Conservation (phyloP, 148 eudicot species). For the Fagopyrum homotropicum region DNA sequence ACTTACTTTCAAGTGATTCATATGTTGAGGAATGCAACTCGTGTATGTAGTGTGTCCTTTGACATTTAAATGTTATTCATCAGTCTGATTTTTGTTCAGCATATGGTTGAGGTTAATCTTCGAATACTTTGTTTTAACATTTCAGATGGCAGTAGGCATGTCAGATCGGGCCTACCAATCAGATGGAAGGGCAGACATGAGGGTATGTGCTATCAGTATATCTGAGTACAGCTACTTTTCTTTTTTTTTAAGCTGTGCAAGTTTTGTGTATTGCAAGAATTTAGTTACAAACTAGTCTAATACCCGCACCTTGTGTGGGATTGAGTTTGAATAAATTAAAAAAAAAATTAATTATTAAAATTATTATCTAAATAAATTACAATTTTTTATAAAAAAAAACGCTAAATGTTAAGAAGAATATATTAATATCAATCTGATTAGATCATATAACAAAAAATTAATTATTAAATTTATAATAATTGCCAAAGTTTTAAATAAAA, state of each 20-base stretch:
- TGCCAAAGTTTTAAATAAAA: too few relatives aligned
- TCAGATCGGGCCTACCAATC: slow-evolving; percentile 65
- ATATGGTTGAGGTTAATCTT: slow-evolving; percentile 1
- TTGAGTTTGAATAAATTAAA: too few relatives aligned
- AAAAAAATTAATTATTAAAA: too few relatives aligned
- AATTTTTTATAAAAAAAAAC: too few relatives aligned
- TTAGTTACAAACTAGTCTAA: not conserved
- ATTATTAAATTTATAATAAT: too few relatives aligned
- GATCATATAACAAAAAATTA: too few relatives aligned
- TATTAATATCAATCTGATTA: too few relatives aligned
- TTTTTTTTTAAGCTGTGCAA: not conserved
- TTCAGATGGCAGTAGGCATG: slow-evolving; percentile 96
- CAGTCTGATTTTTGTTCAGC: not conserved
- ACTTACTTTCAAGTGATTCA: slow-evolving; percentile 99
- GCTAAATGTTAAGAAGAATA: too few relatives aligned
- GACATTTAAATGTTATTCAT: not conserved
- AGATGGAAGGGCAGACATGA: slow-evolving; percentile 77
- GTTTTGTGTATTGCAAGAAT: not conserved
- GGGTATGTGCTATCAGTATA: slow-evolving; percentile 33
- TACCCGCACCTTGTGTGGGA: too few relatives aligned
- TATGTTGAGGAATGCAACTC: slow-evolving; percentile 91
- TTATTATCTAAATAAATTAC: too few relatives aligned
- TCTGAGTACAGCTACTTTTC: not conserved
- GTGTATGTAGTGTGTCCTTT: slow-evolving; percentile 45
- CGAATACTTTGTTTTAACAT: slow-evolving; percentile 14